phyloP scores from a whole-genome alignment of 2,329 filamentous ascomycete genomes.

The Hypoxylon sp. region DNA sequence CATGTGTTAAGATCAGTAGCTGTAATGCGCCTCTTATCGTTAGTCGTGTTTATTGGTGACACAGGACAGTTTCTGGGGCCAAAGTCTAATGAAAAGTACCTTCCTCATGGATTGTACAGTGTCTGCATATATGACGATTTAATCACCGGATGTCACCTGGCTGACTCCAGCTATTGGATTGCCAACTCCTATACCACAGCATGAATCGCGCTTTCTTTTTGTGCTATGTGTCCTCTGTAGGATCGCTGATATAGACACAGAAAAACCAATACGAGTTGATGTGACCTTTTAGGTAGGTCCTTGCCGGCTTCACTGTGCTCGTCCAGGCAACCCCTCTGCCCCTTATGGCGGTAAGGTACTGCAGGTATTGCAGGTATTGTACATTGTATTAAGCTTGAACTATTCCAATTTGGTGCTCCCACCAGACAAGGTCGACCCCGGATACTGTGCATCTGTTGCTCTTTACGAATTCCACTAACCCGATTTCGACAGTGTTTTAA shows the following conservation, averaged over 20 bases:
- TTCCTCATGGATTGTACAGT: background rate
- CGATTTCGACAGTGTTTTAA: slow-evolving; percentile 18
- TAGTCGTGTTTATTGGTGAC: slow-evolving; percentile 7
- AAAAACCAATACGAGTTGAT: slow-evolving; percentile 35
- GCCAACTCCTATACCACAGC: slow-evolving; percentile 17
- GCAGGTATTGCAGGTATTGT: slow-evolving; percentile 5
- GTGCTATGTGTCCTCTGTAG: slow-evolving; percentile 34
- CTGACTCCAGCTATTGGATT: slow-evolving; percentile 24
- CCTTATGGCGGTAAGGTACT: slow-evolving; percentile 22
- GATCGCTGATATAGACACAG: slow-evolving; percentile 12
- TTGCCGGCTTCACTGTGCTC: slow-evolving; percentile 22
- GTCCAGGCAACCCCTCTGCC: background rate
- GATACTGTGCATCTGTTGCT: slow-evolving; percentile 18
- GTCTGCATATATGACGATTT: slow-evolving; percentile 4
- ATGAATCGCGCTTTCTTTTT: slow-evolving; percentile 16
- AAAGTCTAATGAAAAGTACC: slow-evolving; percentile 3
- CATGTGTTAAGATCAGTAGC: slow-evolving; percentile 14
- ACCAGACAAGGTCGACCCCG: slow-evolving; percentile 28
- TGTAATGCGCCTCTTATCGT: slow-evolving; percentile 16
- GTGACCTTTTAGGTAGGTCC: slow-evolving; percentile 37
- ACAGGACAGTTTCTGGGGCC: slow-evolving; percentile 21
- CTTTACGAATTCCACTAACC: slow-evolving; percentile 31
- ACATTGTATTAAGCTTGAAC: slow-evolving; percentile 18
- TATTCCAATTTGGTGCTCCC: slow-evolving; percentile 38
- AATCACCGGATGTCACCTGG: slow-evolving; percentile 26